Evolutionary conservation across 2,329 filamentous ascomycete species (phyloP).

Genomic region (Pseudocercospora vitis): DNA sequence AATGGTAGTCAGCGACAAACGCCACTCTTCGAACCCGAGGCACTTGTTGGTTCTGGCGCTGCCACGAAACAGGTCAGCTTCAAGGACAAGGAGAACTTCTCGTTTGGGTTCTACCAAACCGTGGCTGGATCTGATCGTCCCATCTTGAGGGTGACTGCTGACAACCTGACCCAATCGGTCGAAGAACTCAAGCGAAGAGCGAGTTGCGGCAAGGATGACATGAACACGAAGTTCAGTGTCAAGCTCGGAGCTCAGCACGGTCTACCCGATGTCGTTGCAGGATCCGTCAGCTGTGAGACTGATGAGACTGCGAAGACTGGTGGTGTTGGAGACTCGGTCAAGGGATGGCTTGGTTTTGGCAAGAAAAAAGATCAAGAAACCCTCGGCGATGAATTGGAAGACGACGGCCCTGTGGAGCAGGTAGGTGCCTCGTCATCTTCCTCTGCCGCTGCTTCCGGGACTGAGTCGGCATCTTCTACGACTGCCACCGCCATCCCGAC

Average conservation of each 20-base stretch:
- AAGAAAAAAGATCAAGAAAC: constrained; percentile 80
- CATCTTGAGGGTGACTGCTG: constrained; percentile 67
- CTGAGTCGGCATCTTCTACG: constrained; percentile 49
- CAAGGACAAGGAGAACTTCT: constrained; percentile 78
- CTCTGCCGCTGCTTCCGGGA: constrained; percentile 39
- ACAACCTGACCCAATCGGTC: constrained; percentile 84
- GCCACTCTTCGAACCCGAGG: constrained; percentile 77
- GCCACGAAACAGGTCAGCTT: constrained; percentile 81
- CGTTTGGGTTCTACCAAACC: constrained; percentile 76
- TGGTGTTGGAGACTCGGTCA: constrained; percentile 86
- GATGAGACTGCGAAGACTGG: constrained; percentile 71
- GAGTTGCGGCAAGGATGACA: constrained; percentile 72
- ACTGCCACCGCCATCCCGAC: constrained; percentile 46
- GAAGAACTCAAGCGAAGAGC: constrained; percentile 74
- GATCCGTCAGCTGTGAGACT: constrained; percentile 81
- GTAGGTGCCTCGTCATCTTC: constrained; percentile 38
- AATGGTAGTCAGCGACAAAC: constrained; percentile 70
- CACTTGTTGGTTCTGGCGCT: constrained; percentile 61
- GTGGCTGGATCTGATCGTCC: constrained; percentile 59
- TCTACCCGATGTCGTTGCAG: constrained; percentile 73
- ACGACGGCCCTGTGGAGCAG: constrained; percentile 48
- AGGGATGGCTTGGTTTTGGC: constrained; percentile 93
- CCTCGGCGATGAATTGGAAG: constrained; percentile 59
- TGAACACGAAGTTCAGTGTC: constrained; percentile 76
- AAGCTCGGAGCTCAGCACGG: constrained; percentile 72